These are phyloP conservation scores for Stachybotrys chlorohalonatus DNA, from an alignment of 2,329 filamentous ascomycete species.

Conservation along the genomic window DNA sequence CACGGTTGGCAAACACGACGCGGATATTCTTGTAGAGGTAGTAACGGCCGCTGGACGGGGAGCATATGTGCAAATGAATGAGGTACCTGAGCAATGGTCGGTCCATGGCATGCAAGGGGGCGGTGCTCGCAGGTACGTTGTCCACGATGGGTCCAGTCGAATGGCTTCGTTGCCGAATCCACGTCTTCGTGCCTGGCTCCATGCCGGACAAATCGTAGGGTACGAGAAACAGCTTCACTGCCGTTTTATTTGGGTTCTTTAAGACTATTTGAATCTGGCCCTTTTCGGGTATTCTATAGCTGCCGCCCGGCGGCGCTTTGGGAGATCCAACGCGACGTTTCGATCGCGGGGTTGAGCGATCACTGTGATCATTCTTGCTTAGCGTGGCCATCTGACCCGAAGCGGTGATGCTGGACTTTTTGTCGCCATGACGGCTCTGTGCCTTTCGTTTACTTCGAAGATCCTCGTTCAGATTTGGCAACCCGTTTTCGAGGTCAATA, in stretches of 20 bases:
- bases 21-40: slow-evolving; percentile 89
- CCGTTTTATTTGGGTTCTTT: slow-evolving; percentile 97
- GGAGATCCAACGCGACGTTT: slow-evolving; percentile 46
- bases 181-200: slow-evolving; percentile 91
- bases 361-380: neutral
- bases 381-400: slow-evolving; percentile 11
- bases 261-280: slow-evolving; percentile 95
- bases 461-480: slow-evolving; percentile 45
- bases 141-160: slow-evolving; percentile 80
- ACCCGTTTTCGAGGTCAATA: slow-evolving; percentile 78
- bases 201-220: slow-evolving; percentile 90
- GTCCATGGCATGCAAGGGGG: slow-evolving; percentile 25
- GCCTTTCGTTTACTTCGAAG: slow-evolving; percentile 38
- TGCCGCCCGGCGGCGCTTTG: slow-evolving; percentile 68
- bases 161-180: slow-evolving; percentile 89
- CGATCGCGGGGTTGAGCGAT: slow-evolving; percentile 17
- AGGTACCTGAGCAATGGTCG: slow-evolving; percentile 78
- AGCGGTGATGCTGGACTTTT: slow-evolving; percentile 19
- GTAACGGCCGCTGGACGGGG: slow-evolving; percentile 70
- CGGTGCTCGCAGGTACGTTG: slow-evolving; percentile 31
- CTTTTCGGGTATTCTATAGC: slow-evolving; percentile 87
- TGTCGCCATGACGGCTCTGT: slow-evolving; percentile 33
- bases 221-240: slow-evolving; percentile 89
- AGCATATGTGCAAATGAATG: slow-evolving; percentile 89
- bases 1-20: slow-evolving; percentile 92